Base-by-base conservation (phyloP, 2,329 filamentous ascomycete species). In the Cryoendolithus antarcticus region DNA sequence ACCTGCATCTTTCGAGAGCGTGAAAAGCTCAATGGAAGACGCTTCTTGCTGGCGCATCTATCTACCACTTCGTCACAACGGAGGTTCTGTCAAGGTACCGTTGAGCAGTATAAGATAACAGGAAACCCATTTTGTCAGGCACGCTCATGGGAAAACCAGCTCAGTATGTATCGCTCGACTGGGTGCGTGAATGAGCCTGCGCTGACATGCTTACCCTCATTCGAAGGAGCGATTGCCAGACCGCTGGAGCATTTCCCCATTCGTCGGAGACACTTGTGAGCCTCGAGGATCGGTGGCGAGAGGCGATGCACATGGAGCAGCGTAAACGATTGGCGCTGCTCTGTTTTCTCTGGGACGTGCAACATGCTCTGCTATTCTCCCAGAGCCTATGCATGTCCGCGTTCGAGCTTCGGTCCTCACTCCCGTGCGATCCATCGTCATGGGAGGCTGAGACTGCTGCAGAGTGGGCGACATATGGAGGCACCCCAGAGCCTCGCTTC, bases 321-420 rank as follows among this genome's bases (percentile, higher is more conserved):
- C 72, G 72, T 41, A 77, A 77, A 54, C 66, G 74, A 38, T 57
- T 75, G 0, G 72, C 74, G 0, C 64, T 77, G 30, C 60, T 76
- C 4, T 79, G 74, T 49, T 80, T 80, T 51, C 72, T 79, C 62
- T 79, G 75, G 75, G 75, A 79, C 46, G 76, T 73, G 0, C 74
- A 79, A 39, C 74, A 79, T 43, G 74, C 75, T 0, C 72, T 78
- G 0, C 61, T 79, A 0, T 79, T 79, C 52, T 77, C 72, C n/a
- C 75, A 79, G 49, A 76, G 72, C 4, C 63, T 80, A 0, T 79
- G 75, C 55, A 79, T 79, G 74, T 78, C 73, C 1, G 72, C 74
- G 0, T 78, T 78, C 36, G 75, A 79, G 48, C 63, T 80, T 1
- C 66, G 72, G 1, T 65, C 74, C 0, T 63, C 66, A 2, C 53